Base-by-base conservation (phyloP, 2,329 filamentous ascomycete genomes). In the Sporothrix dimorphospora region DNA sequence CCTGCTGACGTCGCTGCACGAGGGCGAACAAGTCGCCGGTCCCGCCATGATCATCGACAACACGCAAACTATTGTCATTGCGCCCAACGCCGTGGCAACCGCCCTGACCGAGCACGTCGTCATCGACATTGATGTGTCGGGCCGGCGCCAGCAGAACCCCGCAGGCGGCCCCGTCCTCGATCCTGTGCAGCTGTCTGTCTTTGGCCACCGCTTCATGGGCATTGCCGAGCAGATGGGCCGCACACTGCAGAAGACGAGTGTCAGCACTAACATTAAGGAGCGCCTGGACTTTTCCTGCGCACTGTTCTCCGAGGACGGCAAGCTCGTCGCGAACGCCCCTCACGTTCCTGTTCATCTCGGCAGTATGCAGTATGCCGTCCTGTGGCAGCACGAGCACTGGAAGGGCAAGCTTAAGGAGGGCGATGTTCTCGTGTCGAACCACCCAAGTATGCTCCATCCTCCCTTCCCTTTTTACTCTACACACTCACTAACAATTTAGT, bases 41-140 rank as follows among this genome's bases (percentile, higher is more conserved):
- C 94, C 94, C 0, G 94, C 94, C 0, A 93, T 97, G 81, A 86
- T 97, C 72, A 93, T 93, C 3, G 94, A 94, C 78, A 91, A 91
- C 8, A 94, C 92, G 0, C 94, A 98, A 81, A 98, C 94, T 0
- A 96, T 98, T 74, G 92, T 98, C 0, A 90, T 98, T 1, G 92
- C 92, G 0, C 94, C 94, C 0, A 88, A 88, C 34, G 88, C 93
- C 1, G 89, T 89, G 21, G 94, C 94, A 0, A 81, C 94, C 30
- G 85, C 97, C 27, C 90, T 97, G n/a, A 86, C 94, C 73, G 97
- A 93, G 0, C 94, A 97, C 77, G 93, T 98, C n/a, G 16, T 24
- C 34, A 12, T 49, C 27, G 27, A 38, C 51, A 16, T n/a, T 53
- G 11, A 21, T n/a, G 84, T 61, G 8, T 14, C 34, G 8, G 57